These are phyloP conservation scores for Flammula alnicola DNA, from an alignment of 1,284 basidiomycete genomes.

Conservation along the genomic window DNA sequence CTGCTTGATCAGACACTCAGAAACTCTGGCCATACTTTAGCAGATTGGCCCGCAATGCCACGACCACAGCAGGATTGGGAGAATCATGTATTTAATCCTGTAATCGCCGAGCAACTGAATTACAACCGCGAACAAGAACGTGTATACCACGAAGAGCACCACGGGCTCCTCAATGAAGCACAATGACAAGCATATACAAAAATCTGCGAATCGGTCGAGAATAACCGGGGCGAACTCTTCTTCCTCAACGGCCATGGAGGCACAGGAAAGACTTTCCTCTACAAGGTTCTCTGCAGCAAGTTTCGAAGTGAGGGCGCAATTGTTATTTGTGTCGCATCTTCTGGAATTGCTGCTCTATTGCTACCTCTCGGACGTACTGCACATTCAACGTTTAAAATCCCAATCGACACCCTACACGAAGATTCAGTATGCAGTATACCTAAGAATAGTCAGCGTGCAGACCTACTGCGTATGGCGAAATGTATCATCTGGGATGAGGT, in stretches of 20 bases:
- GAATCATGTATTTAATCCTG: constrained; percentile 26
- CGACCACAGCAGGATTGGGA: constrained; percentile 30
- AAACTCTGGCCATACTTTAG: constrained; percentile 22
- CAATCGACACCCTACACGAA: too few species aligned
- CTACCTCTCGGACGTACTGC: constrained; percentile 41
- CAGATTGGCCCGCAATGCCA: constrained; percentile 29
- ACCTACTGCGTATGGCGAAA: too few species aligned
- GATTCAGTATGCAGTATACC: too few species aligned
- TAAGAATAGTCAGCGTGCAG: too few species aligned
- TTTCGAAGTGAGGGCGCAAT: constrained; percentile 33
- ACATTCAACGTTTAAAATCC: constrained; percentile 25
- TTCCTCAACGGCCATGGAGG: background rate
- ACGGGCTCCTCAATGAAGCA: constrained; percentile 37
- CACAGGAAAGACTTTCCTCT: background rate
- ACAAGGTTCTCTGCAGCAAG: constrained; percentile 29
- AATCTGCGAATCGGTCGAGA: background rate
- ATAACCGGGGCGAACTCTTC: background rate
- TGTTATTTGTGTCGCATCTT: constrained; percentile 47
- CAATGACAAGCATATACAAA: constrained; percentile 37
- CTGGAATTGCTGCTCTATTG: constrained; percentile 48
- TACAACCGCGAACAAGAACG: constrained; percentile 32
- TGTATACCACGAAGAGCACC: constrained; percentile 11
- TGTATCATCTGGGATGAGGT: too few species aligned
- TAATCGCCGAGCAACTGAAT: constrained; percentile 40
- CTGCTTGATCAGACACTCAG: constrained; percentile 14